Conservation (phyloP, 495 filamentous ascomycete species). For the Podospora comata region DNA sequence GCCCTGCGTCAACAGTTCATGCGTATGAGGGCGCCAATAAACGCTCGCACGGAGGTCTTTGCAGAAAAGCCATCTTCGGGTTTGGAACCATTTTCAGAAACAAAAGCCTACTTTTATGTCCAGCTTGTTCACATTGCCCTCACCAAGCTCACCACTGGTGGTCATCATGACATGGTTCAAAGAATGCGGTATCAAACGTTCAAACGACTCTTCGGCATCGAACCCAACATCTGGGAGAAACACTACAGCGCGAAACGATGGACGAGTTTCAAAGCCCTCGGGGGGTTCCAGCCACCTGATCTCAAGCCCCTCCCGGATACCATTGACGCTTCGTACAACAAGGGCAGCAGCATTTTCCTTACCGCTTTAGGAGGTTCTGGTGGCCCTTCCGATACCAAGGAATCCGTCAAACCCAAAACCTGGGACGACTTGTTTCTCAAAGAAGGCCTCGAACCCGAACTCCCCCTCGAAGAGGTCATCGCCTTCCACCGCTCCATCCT, state of each 20-base stretch:
- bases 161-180: conserved; percentile 5
- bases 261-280: conserved; percentile 21
- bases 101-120: conserved; percentile 25
- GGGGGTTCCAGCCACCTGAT: conserved; percentile 22
- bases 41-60: background rate
- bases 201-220: conserved; percentile 11
- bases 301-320: conserved; percentile 21
- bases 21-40: background rate
- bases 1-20: conserved; percentile 1
- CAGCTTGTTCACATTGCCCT: conserved; percentile 25
- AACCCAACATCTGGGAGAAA: conserved; percentile 16
- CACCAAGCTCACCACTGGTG: background rate
- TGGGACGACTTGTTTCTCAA: background rate
- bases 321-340: background rate
- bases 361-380: background rate
- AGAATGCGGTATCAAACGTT: conserved; percentile 21
- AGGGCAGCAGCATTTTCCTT: background rate
- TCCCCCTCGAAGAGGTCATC: conserved; percentile 22
- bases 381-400: background rate
- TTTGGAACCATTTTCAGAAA: conserved; percentile 15
- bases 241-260: conserved; percentile 23
- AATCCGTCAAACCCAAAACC: background rate
- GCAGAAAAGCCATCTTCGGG: background rate
- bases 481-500: conserved; percentile 24
- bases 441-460: conserved; percentile 23